Evolutionary conservation across 495 filamentous ascomycete genomes (phyloP).

Genomic region (Evernia prunastri): DNA sequence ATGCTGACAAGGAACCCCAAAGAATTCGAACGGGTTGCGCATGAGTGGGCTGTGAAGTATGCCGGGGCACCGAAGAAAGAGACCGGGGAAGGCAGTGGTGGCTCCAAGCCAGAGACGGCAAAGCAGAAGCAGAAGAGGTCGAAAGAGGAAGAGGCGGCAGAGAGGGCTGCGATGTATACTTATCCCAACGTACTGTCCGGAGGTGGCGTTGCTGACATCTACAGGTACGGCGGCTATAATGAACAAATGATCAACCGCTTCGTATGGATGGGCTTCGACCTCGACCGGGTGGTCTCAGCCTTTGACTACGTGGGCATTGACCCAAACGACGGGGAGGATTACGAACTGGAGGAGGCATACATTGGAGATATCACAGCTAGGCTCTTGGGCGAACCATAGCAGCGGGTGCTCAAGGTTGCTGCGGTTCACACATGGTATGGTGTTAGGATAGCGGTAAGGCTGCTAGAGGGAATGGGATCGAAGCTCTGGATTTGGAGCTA

Average conservation of each 20-base stretch:
- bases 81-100: slow-evolving; percentile 44
- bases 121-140: slow-evolving; percentile 44
- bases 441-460: not conserved
- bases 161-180: slow-evolving; percentile 43
- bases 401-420: not conserved
- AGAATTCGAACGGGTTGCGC: slow-evolving; percentile 73
- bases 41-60: slow-evolving; percentile 83
- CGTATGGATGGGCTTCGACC: slow-evolving; percentile 86
- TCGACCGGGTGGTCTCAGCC: slow-evolving; percentile 78
- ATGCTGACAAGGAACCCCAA: slow-evolving; percentile 78
- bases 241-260: slow-evolving; percentile 83
- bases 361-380: slow-evolving; percentile 85
- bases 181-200: slow-evolving; percentile 20
- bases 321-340: slow-evolving; percentile 66
- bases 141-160: slow-evolving; percentile 35
- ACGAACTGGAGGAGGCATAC: slow-evolving; percentile 76
- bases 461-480: not conserved
- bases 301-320: slow-evolving; percentile 80
- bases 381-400: slow-evolving; percentile 67
- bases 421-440: not conserved
- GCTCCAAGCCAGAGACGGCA: slow-evolving; percentile 42
- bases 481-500: not conserved
- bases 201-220: slow-evolving; percentile 19
- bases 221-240: slow-evolving; percentile 84
- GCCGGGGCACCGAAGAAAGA: slow-evolving; percentile 66